A percentile compares a stretch with the other conserved stretches of the same genome.
phyloP scores from a whole-genome alignment of 768 basidiomycete genomes.

The Tulasnella sp. region DNA sequence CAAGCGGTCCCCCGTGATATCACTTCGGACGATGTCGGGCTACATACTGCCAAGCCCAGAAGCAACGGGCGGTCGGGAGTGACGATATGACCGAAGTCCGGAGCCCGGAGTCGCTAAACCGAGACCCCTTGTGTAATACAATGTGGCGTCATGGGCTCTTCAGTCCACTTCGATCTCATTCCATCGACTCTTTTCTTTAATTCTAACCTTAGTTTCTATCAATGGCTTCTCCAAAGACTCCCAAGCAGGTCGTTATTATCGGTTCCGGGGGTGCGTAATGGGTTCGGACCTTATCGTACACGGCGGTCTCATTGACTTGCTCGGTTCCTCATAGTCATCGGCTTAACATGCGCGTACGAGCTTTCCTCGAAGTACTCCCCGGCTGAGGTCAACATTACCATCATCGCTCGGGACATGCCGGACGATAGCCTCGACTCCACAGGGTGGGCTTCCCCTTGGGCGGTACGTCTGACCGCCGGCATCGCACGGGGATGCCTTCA shows the following conservation, averaged over 20 bases:
- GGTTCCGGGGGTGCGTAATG: conserved; percentile 8
- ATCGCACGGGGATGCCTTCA: background rate
- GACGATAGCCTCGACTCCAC: conserved; percentile 28
- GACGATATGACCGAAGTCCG: background rate
- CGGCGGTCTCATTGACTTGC: background rate
- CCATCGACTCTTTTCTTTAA: background rate
- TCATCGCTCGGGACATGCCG: conserved; percentile 32
- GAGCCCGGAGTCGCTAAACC: background rate
- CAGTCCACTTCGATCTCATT: background rate
- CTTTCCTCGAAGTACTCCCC: conserved; percentile 21
- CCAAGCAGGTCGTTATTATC: conserved; percentile 6
- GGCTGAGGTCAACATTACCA: conserved; percentile 21
- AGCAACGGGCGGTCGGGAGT: background rate
- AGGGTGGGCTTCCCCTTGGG: conserved; percentile 41
- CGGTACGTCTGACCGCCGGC: conserved; percentile 25
- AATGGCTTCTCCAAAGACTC: background rate
- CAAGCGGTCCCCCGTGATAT: background rate
- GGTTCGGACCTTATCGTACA: background rate
- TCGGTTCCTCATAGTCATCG: conserved; percentile 8
- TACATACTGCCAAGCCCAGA: background rate
- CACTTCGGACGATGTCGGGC: background rate
- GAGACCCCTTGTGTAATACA: background rate
- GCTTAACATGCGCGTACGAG: conserved; percentile 20
- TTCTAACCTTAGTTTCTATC: background rate
- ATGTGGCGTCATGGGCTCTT: background rate